Evolutionary conservation across 305 asterid species (phyloP).

Genomic region (Ilex paraguariensis): DNA sequence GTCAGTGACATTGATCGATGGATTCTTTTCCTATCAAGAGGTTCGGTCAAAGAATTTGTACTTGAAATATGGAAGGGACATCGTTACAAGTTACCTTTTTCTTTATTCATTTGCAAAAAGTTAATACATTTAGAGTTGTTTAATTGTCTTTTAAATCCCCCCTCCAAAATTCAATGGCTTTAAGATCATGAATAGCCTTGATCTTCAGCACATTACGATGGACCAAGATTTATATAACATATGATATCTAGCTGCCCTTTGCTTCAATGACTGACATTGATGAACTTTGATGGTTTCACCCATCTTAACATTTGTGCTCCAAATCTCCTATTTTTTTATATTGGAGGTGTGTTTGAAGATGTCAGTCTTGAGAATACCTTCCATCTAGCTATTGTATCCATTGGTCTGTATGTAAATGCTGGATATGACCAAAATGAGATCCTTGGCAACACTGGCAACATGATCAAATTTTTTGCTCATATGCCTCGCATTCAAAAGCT

Average conservation of each 20-base stretch:
- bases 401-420: constrained; percentile 61
- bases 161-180: constrained; percentile 65
- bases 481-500: constrained; percentile 89
- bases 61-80: constrained; percentile 97
- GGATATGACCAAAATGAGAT: constrained; percentile 44
- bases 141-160: constrained; percentile 82
- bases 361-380: constrained; percentile 62
- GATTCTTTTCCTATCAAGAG: constrained; percentile 85
- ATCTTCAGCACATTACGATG: constrained; percentile 97
- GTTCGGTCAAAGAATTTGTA: constrained; percentile 64
- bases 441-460: constrained; percentile 63
- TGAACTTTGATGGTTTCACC: constrained; percentile 87
- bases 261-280: constrained; percentile 82
- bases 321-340: constrained; percentile 83
- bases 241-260: constrained; percentile 69
- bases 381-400: constrained; percentile 73
- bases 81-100: constrained; percentile 87
- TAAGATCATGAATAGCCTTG: constrained; percentile 78
- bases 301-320: constrained; percentile 70
- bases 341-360: constrained; percentile 86
- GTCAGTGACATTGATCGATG: constrained; percentile 85
- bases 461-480: constrained; percentile 72
- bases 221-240: constrained; percentile 72
- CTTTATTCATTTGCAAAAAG: constrained; percentile 63
- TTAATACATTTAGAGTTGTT: constrained; percentile 82